These are phyloP conservation scores for Globisporangium irregulare DNA, from an alignment of 352 stramenopile genomes.

Conservation along the genomic window DNA sequence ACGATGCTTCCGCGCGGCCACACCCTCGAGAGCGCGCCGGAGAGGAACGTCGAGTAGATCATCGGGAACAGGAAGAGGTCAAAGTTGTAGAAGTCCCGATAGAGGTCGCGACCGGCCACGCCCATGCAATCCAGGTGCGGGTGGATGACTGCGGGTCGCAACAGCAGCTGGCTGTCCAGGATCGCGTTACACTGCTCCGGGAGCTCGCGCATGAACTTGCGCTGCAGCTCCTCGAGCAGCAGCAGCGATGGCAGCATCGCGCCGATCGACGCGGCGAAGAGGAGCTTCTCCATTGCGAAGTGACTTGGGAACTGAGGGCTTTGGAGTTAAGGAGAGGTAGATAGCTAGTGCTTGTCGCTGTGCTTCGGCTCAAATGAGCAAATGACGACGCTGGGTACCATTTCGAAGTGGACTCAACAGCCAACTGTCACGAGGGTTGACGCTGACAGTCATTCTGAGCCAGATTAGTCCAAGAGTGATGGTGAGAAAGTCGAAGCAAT, in stretches of 20 bases:
- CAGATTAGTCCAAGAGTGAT: no score
- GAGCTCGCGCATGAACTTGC: constrained; percentile 29
- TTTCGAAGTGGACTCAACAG: no score
- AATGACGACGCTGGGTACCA: no score
- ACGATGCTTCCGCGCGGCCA: constrained; percentile 25
- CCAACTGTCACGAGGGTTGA: no score
- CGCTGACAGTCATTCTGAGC: no score
- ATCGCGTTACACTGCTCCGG: constrained; percentile 33
- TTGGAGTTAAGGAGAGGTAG: not conserved
- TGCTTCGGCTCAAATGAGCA: not conserved
- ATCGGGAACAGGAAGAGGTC: constrained; percentile 48
- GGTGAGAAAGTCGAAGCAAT: no score
- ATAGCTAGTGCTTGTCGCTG: not conserved
- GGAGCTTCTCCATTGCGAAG: constrained; percentile 9
- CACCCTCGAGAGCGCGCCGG: constrained; percentile 25
- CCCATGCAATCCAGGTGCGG: constrained; percentile 43
- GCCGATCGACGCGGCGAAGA: constrained; percentile 28
- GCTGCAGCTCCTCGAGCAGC: constrained; percentile 30
- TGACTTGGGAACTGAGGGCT: no score
- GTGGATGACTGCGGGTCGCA: constrained; percentile 23
- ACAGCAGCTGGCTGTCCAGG: constrained; percentile 35
- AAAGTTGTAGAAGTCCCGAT: constrained; percentile 43
- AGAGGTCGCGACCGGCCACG: constrained; percentile 25
- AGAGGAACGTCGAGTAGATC: constrained; percentile 36
- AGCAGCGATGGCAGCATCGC: constrained; percentile 38